phyloP scores from a whole-genome alignment of 257 asterid species.

The Ilex aquifolium region DNA sequence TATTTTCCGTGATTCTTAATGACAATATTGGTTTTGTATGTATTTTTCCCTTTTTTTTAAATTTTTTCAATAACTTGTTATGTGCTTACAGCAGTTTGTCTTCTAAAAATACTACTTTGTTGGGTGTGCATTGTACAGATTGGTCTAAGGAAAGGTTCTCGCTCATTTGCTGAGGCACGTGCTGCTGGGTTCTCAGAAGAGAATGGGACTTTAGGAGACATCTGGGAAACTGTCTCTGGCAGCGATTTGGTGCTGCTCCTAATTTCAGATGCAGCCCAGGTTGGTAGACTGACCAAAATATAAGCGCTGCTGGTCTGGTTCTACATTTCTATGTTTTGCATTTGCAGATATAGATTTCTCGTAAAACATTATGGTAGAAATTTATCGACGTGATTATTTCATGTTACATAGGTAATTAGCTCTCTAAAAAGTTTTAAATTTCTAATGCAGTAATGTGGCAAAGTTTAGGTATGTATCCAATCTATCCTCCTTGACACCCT shows the following conservation, averaged over 20 bases:
- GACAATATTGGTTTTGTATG: not conserved
- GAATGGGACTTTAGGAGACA: constrained; percentile 90
- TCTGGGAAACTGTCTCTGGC: constrained; percentile 78
- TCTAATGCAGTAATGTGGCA: no score
- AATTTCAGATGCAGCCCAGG: constrained; percentile 98
- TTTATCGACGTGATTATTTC: no score
- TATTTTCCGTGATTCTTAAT: not conserved
- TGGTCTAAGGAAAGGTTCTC: constrained; percentile 93
- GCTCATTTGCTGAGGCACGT: constrained; percentile 88
- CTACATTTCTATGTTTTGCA: no score
- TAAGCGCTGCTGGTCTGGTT: no score
- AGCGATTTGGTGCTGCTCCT: constrained; percentile 87
- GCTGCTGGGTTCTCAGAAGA: constrained; percentile 87
- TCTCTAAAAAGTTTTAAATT: no score
- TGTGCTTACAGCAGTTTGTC: not conserved
- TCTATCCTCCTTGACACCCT: no score
- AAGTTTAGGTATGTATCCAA: no score
- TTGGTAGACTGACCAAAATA: constrained; percentile 14
- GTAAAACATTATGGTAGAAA: no score
- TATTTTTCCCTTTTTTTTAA: not conserved
- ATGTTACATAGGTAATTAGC: no score
- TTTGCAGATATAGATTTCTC: no score
- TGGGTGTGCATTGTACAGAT: constrained; percentile 37
- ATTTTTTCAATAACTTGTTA: not conserved
- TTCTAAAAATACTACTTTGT: not conserved